Conservation (phyloP, 139 green algal genomes). For the Micractinium sp. region DNA sequence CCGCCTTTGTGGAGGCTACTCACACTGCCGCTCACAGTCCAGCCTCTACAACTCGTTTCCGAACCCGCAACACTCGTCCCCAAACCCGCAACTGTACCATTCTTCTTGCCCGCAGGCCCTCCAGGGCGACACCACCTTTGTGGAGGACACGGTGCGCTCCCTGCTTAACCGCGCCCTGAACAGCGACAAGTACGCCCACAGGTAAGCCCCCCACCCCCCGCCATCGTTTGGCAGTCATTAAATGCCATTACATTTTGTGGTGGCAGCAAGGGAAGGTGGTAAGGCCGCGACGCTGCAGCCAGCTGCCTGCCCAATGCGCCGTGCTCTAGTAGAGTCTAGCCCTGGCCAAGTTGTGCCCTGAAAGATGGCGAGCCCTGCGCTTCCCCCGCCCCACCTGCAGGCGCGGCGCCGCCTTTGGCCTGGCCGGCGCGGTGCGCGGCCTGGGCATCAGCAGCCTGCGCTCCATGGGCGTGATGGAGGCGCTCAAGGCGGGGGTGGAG, state of each 20-base stretch:
- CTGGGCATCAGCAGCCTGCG: slow-evolving; percentile 89
- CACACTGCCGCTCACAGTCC: no score
- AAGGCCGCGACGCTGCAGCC: no score
- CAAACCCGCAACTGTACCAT: no score
- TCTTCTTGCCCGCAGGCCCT: slow-evolving; percentile 32
- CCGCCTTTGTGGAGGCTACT: no score
- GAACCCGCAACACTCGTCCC: no score
- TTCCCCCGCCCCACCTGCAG: slow-evolving; percentile 46
- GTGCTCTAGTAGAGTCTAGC: no score
- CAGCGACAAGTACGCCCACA: slow-evolving; percentile 76
- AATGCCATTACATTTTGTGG: no score
- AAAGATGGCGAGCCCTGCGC: no score
- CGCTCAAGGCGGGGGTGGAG: slow-evolving; percentile 81
- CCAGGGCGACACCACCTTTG: slow-evolving; percentile 52
- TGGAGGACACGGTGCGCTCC: slow-evolving; percentile 51
- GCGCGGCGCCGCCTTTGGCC: slow-evolving; percentile 90
- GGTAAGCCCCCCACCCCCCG: slow-evolving; percentile 28
- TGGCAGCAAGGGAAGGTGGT: no score
- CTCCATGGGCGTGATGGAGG: slow-evolving; percentile 89
- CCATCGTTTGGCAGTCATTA: not conserved
- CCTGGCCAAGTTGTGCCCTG: no score
- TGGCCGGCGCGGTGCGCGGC: slow-evolving; percentile 93
- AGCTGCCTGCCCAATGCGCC: no score
- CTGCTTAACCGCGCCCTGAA: slow-evolving; percentile 69
- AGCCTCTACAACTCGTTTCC: no score